Base-by-base conservation (phyloP, 139 green algal species). In the Closterium sp. region DNA sequence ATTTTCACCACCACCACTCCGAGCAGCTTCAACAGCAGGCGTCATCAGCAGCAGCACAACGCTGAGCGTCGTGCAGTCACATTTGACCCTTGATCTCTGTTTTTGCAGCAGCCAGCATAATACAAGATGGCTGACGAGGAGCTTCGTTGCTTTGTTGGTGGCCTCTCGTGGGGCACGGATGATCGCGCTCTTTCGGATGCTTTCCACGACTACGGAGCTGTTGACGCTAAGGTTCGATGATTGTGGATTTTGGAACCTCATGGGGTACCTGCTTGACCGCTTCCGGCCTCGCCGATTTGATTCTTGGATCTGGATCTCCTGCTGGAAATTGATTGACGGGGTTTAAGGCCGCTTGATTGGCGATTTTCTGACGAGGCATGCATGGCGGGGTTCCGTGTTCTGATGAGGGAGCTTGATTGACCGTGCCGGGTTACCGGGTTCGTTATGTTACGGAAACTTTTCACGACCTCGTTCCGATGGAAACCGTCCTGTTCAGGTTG, bases 61-160 rank as follows among this genome's bases (percentile, higher is more conserved):
- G 28, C 7, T 85, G 81, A 31, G n/a, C 16, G 10, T 8, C n/a
- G n/a, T 33, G 81, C 8, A 6, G 16, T 32, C 8, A 16, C n/a
- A 10, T 7, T 85, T 85, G 81, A 85, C 81, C n/a, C 10, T 12
- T 89, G 5, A 34, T 87, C 84, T 87, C 33, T 87, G 33, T 87
- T 87, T 10, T 19, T 34, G 86, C 36, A 84, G 86, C 86, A 76
- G 16, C 31, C n/a, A 2, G 55, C 55, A 6, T 76, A 9, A 69
- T 34, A 12, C 33, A 85, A 25, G 43, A 84, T 84, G 34, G 81
- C 31, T 28, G 89, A 92, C 30, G 90, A 30, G 28, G 91, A 94
- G 87, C 93, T 88, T 43, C 88, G 91, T 12, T 93, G 88, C 30
- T 94, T 94, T 38, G 91, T 94, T 4, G 91, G 91, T 31, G 91